phyloP scores from a whole-genome alignment of 495 filamentous ascomycete genomes.

The Bryoglossum gracile region DNA sequence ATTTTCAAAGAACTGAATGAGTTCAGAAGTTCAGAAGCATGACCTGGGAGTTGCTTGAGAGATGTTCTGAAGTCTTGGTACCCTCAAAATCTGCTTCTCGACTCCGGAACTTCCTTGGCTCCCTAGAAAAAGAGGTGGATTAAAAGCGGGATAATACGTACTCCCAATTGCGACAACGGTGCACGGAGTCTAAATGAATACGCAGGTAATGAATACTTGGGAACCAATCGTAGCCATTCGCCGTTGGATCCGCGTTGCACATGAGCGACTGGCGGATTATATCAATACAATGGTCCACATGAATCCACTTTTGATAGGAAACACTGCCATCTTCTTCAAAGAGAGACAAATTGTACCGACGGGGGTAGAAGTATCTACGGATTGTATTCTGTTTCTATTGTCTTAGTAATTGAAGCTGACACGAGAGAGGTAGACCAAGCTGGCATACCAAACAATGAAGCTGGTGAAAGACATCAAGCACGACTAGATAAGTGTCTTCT shows the following conservation, averaged over 20 bases:
- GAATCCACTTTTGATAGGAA: neutral
- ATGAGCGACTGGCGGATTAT: neutral
- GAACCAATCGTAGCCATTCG: neutral
- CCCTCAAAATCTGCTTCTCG: no score
- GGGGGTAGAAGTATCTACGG: neutral
- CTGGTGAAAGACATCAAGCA: neutral
- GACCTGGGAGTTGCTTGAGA: no score
- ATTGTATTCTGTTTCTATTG: neutral
- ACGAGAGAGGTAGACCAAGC: no score
- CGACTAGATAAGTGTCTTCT: neutral
- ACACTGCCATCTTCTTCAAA: neutral
- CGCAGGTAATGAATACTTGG: neutral
- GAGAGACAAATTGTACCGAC: neutral
- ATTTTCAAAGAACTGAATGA: no score
- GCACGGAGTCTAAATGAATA: neutral
- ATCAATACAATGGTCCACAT: neutral
- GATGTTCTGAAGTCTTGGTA: no score
- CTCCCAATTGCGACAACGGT: neutral
- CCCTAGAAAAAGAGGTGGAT: no score
- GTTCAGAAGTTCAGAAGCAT: no score
- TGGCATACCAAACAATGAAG: neutral
- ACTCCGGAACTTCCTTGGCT: no score
- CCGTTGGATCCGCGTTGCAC: neutral
- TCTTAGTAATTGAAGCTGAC: no score
- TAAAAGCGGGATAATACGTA: no score